Evolutionary conservation across 1,284 basidiomycete species (phyloP), one percentile per base, ranked within the genome.

Genomic region (Heterobasidion parviporum): DNA sequence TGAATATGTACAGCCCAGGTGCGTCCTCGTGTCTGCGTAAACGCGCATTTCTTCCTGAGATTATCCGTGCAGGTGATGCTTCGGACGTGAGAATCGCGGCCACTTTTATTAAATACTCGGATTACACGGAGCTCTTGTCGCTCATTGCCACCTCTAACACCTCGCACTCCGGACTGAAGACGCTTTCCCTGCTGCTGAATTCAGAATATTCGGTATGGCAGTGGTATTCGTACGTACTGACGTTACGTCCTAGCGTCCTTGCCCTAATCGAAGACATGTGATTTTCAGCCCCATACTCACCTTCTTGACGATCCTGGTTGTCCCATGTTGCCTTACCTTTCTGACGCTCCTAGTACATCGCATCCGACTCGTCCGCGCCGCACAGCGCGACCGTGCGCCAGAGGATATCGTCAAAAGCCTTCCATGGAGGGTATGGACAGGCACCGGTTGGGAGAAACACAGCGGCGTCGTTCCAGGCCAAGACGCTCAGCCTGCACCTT

Each of bases 1-100:
- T 94, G 46, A 94, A 90, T 59, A 94, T 95, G 92, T 94, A 88
- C 70, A 90, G 87, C 67, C 89, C 89, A 69, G 85, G 87, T 89
- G 61, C 54, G 79, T 68, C 18, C 35, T 45, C 49, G 1, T 8
- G 38, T 47, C 41, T n/a, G 12, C 33, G 33, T 45, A 50, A 7
- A 38, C 36, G 38, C 7, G 18, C 63, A 54, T 53, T 49, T n/a
- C 56, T 54, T 54, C 51, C 36, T 61, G 32, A 57, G 10, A 32
- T 46, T 15, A 46, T 48, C 34, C 35, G 20, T 50, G 46, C 67
- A 90, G 87, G 78, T 63, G 87, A 89, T 65, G 75, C 87, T 6
- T 86, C 87, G 32, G 87, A 90, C 64, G 77, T 90, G 60, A 74
- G 68, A 51, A 87, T 86, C 60, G 73, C 86, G 3, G 82, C 88